A percentile compares a stretch with the other conserved stretches of the same genome.
These are phyloP conservation scores for Purshia tridentata DNA, from an alignment of 306 rosid species.

Conservation along the genomic window DNA sequence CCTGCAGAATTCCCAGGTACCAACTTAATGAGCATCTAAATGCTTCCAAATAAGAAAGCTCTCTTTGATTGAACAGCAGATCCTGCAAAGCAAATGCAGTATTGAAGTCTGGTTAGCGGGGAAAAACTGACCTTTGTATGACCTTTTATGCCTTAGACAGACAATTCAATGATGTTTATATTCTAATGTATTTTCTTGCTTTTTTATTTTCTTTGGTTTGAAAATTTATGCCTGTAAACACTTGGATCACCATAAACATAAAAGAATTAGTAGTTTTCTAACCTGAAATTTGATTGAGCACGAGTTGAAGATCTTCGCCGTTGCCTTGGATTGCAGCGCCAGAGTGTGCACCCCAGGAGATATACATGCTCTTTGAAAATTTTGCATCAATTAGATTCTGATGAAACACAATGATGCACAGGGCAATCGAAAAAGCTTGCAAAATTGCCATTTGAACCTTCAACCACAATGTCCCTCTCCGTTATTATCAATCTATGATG, in stretches of 20 bases:
- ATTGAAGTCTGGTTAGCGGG: background rate
- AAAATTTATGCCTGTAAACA: background rate
- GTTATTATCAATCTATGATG: slow-evolving; percentile 12
- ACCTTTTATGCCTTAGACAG: background rate
- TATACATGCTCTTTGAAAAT: slow-evolving; percentile 51
- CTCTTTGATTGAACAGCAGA: slow-evolving; percentile 75
- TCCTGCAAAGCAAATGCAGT: slow-evolving; percentile 44
- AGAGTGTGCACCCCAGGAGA: slow-evolving; percentile 60
- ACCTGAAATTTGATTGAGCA: slow-evolving; percentile 68
- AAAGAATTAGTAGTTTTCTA: background rate
- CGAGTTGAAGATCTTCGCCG: slow-evolving; percentile 68
- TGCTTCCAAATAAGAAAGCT: slow-evolving; percentile 66
- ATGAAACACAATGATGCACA: slow-evolving; percentile 32
- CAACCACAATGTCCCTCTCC: slow-evolving; percentile 1
- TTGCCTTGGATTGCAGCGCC: slow-evolving; percentile 39
- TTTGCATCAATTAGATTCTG: slow-evolving; percentile 43
- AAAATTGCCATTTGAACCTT: slow-evolving; percentile 39
- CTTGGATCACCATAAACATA: background rate
- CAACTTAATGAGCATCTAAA: slow-evolving; percentile 65
- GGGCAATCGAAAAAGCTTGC: slow-evolving; percentile 29
- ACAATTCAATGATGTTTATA: background rate
- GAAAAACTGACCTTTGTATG: background rate
- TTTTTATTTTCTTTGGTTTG: background rate
- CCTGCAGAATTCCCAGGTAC: slow-evolving; percentile 80
- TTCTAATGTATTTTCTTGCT: background rate